phyloP scores from a whole-genome alignment of 2,329 filamentous ascomycete genomes.

The Calonectria honghensis region DNA sequence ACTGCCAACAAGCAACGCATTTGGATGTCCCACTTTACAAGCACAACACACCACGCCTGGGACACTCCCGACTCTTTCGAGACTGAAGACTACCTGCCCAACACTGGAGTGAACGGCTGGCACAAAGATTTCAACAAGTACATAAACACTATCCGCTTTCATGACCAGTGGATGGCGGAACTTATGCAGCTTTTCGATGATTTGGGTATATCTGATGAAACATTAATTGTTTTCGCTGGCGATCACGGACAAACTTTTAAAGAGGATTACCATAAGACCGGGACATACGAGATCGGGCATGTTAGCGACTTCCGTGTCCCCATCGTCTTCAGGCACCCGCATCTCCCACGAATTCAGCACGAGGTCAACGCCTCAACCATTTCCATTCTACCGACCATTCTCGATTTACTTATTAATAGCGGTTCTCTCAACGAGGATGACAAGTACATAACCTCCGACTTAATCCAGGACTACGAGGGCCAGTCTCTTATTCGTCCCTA shows the following conservation, averaged over 20 bases:
- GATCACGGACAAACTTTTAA: constrained; percentile 61
- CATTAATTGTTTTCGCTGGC: constrained; percentile 58
- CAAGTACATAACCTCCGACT: constrained; percentile 51
- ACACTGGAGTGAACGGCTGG: constrained; percentile 53
- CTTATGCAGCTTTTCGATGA: constrained; percentile 58
- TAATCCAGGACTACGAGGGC: constrained; percentile 59
- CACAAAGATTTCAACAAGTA: constrained; percentile 59
- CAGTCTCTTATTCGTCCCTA: constrained; percentile 59
- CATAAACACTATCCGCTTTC: constrained; percentile 59
- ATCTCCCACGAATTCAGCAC: constrained; percentile 57
- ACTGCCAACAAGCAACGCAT: constrained; percentile 59
- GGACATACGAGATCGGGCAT: constrained; percentile 60
- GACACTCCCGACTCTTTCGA: constrained; percentile 50
- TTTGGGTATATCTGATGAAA: constrained; percentile 59
- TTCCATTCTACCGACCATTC: constrained; percentile 60
- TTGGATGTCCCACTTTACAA: constrained; percentile 61
- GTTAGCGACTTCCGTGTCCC: constrained; percentile 59
- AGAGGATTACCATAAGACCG: constrained; percentile 56
- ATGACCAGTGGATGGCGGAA: constrained; percentile 59
- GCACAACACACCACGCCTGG: constrained; percentile 61
- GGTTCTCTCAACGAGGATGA: constrained; percentile 57
- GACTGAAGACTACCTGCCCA: constrained; percentile 47
- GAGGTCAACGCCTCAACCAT: constrained; percentile 57
- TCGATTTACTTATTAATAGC: constrained; percentile 60
- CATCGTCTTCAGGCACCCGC: constrained; percentile 58